These are phyloP conservation scores for Trichophyton schoenleinii DNA, from an alignment of 2,329 filamentous ascomycete species.

Conservation along the genomic window DNA sequence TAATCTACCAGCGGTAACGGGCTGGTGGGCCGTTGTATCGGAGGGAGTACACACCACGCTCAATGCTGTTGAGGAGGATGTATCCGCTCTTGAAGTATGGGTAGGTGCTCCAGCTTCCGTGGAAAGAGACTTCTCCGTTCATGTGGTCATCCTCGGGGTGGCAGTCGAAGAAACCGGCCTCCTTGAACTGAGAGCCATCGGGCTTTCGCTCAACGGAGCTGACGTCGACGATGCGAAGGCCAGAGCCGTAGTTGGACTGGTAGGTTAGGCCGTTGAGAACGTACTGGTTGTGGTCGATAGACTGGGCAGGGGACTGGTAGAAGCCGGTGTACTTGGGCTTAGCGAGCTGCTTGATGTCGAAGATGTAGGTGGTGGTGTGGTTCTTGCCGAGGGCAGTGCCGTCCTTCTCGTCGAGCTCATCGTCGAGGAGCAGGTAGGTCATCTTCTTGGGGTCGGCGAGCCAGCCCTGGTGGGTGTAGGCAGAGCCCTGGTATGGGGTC, in stretches of 20 bases:
- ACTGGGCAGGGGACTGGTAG: conserved; percentile 32
- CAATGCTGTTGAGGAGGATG: conserved; percentile 42
- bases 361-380: conserved; percentile 41
- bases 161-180: conserved; percentile 41
- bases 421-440: conserved; percentile 40
- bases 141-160: conserved; percentile 40
- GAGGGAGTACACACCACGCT: conserved; percentile 39
- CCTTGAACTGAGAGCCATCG: conserved; percentile 35
- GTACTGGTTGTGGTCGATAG: conserved; percentile 42
- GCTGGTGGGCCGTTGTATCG: conserved; percentile 22
- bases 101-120: conserved; percentile 39
- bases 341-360: conserved; percentile 36
- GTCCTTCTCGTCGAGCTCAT: conserved; percentile 42
- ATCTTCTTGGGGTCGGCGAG: conserved; percentile 35
- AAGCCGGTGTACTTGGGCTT: conserved; percentile 33
- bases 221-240: conserved; percentile 30
- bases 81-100: conserved; percentile 39
- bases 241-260: conserved; percentile 41
- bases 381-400: conserved; percentile 30
- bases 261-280: conserved; percentile 35
- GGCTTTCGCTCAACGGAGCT: conserved; percentile 24
- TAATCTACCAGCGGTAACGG: not conserved
- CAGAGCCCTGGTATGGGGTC: conserved; percentile 44
- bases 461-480: conserved; percentile 49
- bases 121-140: conserved; percentile 32